Evolutionary conservation across 139 green algal species (phyloP).

Genomic region (Monoraphidium neglectum): DNA sequence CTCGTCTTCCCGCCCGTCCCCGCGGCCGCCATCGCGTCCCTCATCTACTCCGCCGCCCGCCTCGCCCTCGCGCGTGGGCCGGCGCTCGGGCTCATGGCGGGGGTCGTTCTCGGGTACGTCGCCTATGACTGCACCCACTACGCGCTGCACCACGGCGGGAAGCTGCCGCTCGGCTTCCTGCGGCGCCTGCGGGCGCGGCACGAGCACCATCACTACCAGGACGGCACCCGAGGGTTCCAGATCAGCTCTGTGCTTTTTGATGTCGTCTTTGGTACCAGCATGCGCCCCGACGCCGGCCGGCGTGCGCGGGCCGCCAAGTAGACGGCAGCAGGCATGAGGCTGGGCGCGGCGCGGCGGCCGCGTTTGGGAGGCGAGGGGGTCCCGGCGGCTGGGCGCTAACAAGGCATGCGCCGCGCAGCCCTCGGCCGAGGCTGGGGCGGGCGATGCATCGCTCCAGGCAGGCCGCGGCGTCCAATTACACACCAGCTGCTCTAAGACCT

Average conservation of each 20-base stretch:
- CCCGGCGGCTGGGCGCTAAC: too few relatives aligned
- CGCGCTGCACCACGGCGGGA: slow-evolving; percentile 58
- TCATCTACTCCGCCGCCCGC: slow-evolving; percentile 43
- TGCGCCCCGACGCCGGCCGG: too few relatives aligned
- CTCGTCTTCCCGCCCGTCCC: slow-evolving; percentile 94
- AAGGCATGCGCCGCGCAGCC: too few relatives aligned
- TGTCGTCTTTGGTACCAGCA: slow-evolving; percentile 63
- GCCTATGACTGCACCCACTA: slow-evolving; percentile 93
- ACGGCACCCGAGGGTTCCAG: slow-evolving; percentile 64
- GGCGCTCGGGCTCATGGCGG: slow-evolving; percentile 60
- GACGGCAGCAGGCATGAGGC: too few relatives aligned
- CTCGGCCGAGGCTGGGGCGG: too few relatives aligned
- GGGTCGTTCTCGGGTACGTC: slow-evolving; percentile 88
- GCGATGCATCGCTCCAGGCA: too few relatives aligned
- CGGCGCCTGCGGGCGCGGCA: slow-evolving; percentile 56
- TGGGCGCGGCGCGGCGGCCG: too few relatives aligned
- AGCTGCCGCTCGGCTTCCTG: slow-evolving; percentile 35
- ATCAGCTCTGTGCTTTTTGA: slow-evolving; percentile 85
- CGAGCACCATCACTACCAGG: slow-evolving; percentile 82
- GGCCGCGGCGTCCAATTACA: too few relatives aligned
- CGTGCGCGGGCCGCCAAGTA: too few relatives aligned
- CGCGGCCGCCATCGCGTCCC: slow-evolving; percentile 45
- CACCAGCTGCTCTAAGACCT: too few relatives aligned
- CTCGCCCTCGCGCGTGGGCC: slow-evolving; percentile 21
- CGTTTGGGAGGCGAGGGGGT: too few relatives aligned